Conservation (phyloP, 108 stramenopile genomes). For the Craspedostauros australis region DNA sequence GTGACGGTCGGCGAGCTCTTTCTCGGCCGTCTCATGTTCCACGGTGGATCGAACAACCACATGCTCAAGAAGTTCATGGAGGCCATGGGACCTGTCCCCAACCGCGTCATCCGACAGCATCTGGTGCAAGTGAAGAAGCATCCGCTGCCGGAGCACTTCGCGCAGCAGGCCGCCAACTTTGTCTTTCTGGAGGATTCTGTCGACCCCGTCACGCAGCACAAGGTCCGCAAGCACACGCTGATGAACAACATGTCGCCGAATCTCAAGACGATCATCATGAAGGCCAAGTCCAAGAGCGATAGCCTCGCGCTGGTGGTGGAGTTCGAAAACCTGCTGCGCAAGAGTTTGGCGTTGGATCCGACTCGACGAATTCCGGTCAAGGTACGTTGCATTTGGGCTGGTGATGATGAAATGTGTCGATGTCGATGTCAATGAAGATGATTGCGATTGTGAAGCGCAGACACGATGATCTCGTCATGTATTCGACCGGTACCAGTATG, state of each 20-base stretch:
- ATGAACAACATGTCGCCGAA: constrained; percentile 6
- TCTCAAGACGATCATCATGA: constrained; percentile 53
- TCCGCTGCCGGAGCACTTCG: constrained; percentile 48
- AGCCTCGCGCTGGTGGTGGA: constrained; percentile 57
- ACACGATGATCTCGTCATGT: too few species aligned
- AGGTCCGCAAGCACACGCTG: constrained; percentile 50
- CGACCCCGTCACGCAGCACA: constrained; percentile 60
- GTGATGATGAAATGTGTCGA: too few species aligned
- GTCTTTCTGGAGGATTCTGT: constrained; percentile 53
- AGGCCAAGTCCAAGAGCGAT: constrained; percentile 75
- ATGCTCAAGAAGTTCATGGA: constrained; percentile 94
- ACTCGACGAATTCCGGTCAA: constrained; percentile 55
- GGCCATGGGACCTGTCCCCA: constrained; percentile 82
- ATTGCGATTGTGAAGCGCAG: too few species aligned
- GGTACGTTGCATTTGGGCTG: too few species aligned
- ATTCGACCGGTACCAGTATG: too few species aligned
- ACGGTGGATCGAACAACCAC: constrained; percentile 91
- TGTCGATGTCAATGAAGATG: too few species aligned
- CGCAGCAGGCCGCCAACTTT: constrained; percentile 45
- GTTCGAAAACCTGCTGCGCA: constrained; percentile 82
- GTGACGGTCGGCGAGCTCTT: constrained; percentile 93
- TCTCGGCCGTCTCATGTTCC: constrained; percentile 87
- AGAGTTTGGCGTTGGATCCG: constrained; percentile 86
- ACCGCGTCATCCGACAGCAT: constrained; percentile 78
- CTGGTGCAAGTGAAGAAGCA: constrained; percentile 48